phyloP scores from a whole-genome alignment of 768 basidiomycete genomes.

The Suillus luteus region DNA sequence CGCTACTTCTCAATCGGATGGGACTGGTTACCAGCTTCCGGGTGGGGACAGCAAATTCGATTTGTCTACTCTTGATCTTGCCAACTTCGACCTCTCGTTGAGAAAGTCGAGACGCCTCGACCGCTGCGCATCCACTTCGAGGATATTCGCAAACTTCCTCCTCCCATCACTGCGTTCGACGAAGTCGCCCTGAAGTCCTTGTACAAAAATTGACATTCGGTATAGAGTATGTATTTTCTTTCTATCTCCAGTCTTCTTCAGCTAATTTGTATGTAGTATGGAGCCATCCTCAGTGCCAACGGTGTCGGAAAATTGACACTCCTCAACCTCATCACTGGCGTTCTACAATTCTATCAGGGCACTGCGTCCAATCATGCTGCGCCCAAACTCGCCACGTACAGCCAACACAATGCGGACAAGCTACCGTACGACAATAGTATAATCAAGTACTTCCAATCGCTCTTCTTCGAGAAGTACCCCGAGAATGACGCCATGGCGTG shows the following conservation, averaged over 20 bases:
- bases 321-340: slow-evolving; percentile 85
- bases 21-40: slow-evolving; percentile 16
- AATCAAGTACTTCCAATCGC: slow-evolving; percentile 88
- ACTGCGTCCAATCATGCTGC: slow-evolving; percentile 86
- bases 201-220: too few relatives aligned
- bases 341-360: slow-evolving; percentile 78
- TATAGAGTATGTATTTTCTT: slow-evolving; percentile 73
- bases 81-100: slow-evolving; percentile 50
- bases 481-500: slow-evolving; percentile 93
- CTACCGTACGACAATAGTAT: slow-evolving; percentile 91
- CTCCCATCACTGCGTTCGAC: too few relatives aligned
- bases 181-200: too few relatives aligned
- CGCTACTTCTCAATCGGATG: slow-evolving; percentile 32
- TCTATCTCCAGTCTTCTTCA: slow-evolving; percentile 8
- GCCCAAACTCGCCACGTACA: slow-evolving; percentile 97
- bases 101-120: too few relatives aligned
- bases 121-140: too few relatives aligned
- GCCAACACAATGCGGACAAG: slow-evolving; percentile 98
- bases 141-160: too few relatives aligned
- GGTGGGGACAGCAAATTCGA: slow-evolving; percentile 44
- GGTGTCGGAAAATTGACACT: slow-evolving; percentile 94
- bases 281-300: slow-evolving; percentile 97
- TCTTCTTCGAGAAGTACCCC: slow-evolving; percentile 83
- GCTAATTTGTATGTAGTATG: slow-evolving; percentile 55
- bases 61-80: slow-evolving; percentile 48